Conservation (phyloP, 2,329 filamentous ascomycete species). For the Botrytis squamosa region DNA sequence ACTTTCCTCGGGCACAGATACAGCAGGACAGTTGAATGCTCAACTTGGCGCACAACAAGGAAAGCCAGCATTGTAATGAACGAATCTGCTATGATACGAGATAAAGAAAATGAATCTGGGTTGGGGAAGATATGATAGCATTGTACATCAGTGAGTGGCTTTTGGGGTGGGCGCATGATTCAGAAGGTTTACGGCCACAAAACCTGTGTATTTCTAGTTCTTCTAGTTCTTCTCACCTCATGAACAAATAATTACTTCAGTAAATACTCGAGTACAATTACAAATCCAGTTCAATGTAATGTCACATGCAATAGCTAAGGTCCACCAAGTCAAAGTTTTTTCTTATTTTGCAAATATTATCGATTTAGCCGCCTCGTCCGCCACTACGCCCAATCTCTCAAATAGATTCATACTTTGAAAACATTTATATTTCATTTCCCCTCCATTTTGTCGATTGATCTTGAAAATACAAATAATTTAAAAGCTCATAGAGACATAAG, state of each 20-base stretch:
- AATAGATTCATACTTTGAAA: neutral
- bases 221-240: slow-evolving; percentile 39
- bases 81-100: slow-evolving; percentile 19
- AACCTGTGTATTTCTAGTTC: slow-evolving; percentile 38
- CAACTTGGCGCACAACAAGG: slow-evolving; percentile 34
- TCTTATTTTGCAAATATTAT: neutral
- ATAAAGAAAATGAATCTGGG: slow-evolving; percentile 21
- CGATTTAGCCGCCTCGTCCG: slow-evolving; percentile 19
- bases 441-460: neutral
- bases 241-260: slow-evolving; percentile 23
- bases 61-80: slow-evolving; percentile 38
- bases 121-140: slow-evolving; percentile 26
- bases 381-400: neutral
- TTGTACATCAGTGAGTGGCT: slow-evolving; percentile 34
- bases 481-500: neutral
- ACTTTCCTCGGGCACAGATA: slow-evolving; percentile 28
- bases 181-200: slow-evolving; percentile 27
- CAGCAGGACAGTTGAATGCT: slow-evolving; percentile 32
- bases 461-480: neutral
- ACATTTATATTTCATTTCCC: neutral
- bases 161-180: slow-evolving; percentile 29
- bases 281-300: slow-evolving; percentile 1
- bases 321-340: slow-evolving; percentile 10
- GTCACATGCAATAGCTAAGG: slow-evolving; percentile 1
- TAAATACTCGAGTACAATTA: slow-evolving; percentile 14